A percentile compares a stretch with the other conserved stretches of the same genome.
Evolutionary conservation across 257 asterid genomes (phyloP).

Genomic region (Buddleja alternifolia): DNA sequence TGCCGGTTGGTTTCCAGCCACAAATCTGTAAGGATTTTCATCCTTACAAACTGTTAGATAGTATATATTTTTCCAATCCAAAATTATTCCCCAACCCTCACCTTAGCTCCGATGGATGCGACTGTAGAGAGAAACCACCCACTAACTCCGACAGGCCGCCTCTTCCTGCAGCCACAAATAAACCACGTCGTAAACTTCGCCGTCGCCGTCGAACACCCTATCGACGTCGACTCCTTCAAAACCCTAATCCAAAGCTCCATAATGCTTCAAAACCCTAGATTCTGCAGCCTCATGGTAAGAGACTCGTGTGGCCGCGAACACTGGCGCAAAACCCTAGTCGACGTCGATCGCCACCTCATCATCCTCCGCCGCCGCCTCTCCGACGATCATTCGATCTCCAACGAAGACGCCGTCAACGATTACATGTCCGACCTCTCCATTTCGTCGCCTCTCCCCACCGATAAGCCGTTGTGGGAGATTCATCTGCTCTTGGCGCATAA

Average conservation of each 20-base stretch:
- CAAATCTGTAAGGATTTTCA: too few species aligned
- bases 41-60: too few species aligned
- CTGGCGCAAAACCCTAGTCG: constrained; percentile 64
- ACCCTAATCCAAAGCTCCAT: constrained; percentile 43
- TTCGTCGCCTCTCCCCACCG: constrained; percentile 56
- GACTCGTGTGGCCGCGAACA: constrained; percentile 60
- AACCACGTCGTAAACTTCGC: constrained; percentile 57
- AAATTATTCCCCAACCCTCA: too few species aligned
- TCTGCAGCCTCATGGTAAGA: constrained; percentile 66
- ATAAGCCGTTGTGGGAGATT: constrained; percentile 81
- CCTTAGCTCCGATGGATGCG: too few species aligned
- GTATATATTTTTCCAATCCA: too few species aligned
- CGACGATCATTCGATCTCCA: constrained; percentile 35
- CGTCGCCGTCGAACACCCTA: constrained; percentile 38
- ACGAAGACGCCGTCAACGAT: constrained; percentile 63
- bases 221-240: constrained; percentile 49
- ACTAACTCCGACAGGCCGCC: constrained; percentile 73
- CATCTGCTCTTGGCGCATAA: constrained; percentile 66
- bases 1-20: too few species aligned
- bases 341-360: constrained; percentile 61
- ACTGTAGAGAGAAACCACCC: constrained; percentile 52
- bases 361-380: constrained; percentile 38
- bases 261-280: constrained; percentile 65
- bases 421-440: constrained; percentile 55
- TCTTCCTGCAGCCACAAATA: constrained; percentile 52